These are phyloP conservation scores for Candida coquimbonensis DNA, from an alignment of 805 yeast genomes.

Conservation along the genomic window DNA sequence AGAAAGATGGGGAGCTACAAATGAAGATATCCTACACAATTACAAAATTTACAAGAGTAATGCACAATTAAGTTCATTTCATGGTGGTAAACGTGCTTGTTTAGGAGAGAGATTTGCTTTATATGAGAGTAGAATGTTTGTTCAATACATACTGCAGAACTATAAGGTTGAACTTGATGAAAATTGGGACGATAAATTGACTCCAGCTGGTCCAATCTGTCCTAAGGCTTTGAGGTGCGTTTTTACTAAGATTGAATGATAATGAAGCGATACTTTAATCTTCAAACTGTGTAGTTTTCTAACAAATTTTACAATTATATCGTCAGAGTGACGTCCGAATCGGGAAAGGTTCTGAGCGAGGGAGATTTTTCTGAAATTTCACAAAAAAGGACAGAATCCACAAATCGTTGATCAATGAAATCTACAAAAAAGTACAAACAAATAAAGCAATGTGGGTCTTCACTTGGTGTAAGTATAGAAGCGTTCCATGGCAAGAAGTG, in stretches of 20 bases:
- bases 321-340: background rate
- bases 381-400: conserved; percentile 1
- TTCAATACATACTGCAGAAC: conserved; percentile 29
- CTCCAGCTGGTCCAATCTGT: conserved; percentile 54
- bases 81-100: conserved; percentile 55
- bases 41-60: conserved; percentile 39
- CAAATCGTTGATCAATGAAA: background rate
- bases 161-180: conserved; percentile 34
- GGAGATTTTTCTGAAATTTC: background rate
- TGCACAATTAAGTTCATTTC: conserved; percentile 46
- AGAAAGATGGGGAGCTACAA: conserved; percentile 42
- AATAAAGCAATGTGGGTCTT: conserved; percentile 35
- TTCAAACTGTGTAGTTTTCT: background rate
- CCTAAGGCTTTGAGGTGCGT: conserved; percentile 31
- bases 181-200: conserved; percentile 40
- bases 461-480: conserved; percentile 34
- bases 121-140: conserved; percentile 34
- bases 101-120: conserved; percentile 54
- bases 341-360: background rate
- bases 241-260: background rate
- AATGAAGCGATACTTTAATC: too few relatives aligned
- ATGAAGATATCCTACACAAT: conserved; percentile 30
- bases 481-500: background rate
- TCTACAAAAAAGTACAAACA: background rate
- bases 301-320: too few relatives aligned